Conservation (phyloP, 179 eudicot genomes). For the Carnegiea gigantea region DNA sequence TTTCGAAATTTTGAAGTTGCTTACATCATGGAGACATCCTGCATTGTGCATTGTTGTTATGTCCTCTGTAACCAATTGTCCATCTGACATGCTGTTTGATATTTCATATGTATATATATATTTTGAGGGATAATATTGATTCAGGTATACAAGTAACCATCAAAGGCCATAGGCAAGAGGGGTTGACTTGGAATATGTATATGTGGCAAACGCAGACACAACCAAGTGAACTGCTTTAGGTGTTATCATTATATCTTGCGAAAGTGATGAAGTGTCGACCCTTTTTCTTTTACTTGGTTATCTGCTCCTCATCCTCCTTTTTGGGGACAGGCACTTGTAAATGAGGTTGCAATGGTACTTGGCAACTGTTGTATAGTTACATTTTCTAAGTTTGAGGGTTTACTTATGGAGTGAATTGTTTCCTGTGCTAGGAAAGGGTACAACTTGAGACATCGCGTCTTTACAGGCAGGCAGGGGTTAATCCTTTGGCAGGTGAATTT, state of each 20-base stretch:
- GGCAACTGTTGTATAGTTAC: constrained; percentile 3
- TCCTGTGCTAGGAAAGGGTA: constrained; percentile 73
- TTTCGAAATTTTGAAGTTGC: neutral
- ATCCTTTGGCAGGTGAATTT: constrained; percentile 89
- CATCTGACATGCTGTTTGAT: neutral
- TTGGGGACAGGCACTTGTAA: neutral
- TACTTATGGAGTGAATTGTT: constrained; percentile 10
- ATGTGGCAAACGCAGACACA: neutral
- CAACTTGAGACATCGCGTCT: constrained; percentile 96
- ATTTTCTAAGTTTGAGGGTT: neutral
- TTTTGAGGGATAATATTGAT: neutral
- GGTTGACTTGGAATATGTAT: neutral
- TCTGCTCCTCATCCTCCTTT: neutral
- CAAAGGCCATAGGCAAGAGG: neutral
- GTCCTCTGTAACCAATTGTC: neutral
- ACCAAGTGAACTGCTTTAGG: neutral
- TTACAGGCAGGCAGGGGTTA: constrained; percentile 91
- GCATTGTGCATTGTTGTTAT: neutral
- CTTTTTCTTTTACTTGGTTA: neutral
- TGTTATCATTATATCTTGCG: neutral
- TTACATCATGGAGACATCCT: neutral
- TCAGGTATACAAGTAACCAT: neutral
- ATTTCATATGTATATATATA: neutral
- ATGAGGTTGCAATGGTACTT: neutral
- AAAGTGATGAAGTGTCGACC: neutral